Conservation (phyloP, 2,329 filamentous ascomycete species). For the Camillea tinctor region DNA sequence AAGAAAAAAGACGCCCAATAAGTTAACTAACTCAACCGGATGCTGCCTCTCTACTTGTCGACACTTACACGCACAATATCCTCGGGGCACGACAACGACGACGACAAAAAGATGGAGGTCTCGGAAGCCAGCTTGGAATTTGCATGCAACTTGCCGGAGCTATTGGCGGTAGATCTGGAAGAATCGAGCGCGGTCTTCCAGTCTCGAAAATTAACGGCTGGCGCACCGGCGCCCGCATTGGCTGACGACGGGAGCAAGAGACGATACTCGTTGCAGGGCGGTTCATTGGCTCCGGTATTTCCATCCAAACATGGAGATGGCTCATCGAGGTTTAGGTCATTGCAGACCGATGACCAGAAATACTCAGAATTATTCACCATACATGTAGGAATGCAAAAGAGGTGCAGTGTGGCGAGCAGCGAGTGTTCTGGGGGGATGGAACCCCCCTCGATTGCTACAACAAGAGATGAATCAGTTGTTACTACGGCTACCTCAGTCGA, state of each 20-base stretch:
- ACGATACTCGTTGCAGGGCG: slow-evolving; percentile 26
- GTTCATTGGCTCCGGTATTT: slow-evolving; percentile 16
- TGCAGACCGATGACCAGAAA: slow-evolving; percentile 24
- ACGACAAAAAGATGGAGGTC: neutral
- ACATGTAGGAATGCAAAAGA: slow-evolving; percentile 18
- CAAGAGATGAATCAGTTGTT: slow-evolving; percentile 37
- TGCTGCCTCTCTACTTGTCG: no score
- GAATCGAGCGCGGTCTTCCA: slow-evolving; percentile 47
- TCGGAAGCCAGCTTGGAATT: slow-evolving; percentile 11
- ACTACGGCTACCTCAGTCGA: slow-evolving; percentile 42
- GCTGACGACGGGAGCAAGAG: slow-evolving; percentile 29
- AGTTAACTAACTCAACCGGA: no score
- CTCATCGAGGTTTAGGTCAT: slow-evolving; percentile 23
- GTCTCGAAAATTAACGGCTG: slow-evolving; percentile 53
- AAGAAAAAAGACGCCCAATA: no score
- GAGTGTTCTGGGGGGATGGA: slow-evolving; percentile 37
- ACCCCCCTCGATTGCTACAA: slow-evolving; percentile 32
- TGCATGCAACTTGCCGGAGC: slow-evolving; percentile 52
- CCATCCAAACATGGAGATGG: slow-evolving; percentile 13
- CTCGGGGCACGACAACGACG: neutral
- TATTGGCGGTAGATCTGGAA: slow-evolving; percentile 55
- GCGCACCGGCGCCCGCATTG: slow-evolving; percentile 41
- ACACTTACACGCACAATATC: neutral
- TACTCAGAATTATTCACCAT: slow-evolving; percentile 26
- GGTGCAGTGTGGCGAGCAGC: slow-evolving; percentile 31